These are phyloP conservation scores for Eucalyptus caleyi DNA, from an alignment of 345 rosid genomes.

Conservation along the genomic window DNA sequence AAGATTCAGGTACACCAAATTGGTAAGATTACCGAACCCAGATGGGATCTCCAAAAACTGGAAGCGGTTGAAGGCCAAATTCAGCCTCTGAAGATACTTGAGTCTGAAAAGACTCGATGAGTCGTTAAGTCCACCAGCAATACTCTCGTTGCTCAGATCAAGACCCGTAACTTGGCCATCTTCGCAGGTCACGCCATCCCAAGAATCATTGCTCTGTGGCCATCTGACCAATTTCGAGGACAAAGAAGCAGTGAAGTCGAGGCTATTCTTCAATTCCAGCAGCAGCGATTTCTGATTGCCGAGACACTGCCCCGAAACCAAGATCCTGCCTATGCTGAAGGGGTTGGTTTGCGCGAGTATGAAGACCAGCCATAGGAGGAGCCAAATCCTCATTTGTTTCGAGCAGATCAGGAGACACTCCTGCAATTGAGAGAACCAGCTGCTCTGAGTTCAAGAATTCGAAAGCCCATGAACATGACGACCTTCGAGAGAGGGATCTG, in stretches of 20 bases:
- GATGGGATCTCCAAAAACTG: slow-evolving; percentile 3
- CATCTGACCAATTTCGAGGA: slow-evolving; percentile 12
- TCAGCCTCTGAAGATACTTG: slow-evolving; percentile 12
- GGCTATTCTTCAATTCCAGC: slow-evolving; percentile 6
- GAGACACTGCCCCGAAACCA: slow-evolving; percentile 15
- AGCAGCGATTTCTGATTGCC: slow-evolving; percentile 9
- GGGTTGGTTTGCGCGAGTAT: neutral
- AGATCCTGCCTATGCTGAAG: neutral
- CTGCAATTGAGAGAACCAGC: fast-evolving
- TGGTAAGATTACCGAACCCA: slow-evolving; percentile 7
- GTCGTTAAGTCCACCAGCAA: slow-evolving; percentile 6
- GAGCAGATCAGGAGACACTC: neutral
- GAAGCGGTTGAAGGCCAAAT: slow-evolving; percentile 27
- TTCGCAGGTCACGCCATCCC: slow-evolving; percentile 28
- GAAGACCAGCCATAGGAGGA: neutral
- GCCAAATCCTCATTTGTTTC: slow-evolving; percentile 1
- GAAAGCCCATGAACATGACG: neutral
- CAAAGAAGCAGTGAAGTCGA: neutral
- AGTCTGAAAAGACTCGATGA: slow-evolving; percentile 20
- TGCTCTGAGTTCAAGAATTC: neutral
- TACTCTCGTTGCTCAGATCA: slow-evolving; percentile 15
- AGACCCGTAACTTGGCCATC: slow-evolving; percentile 5
- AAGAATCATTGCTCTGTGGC: slow-evolving; percentile 2
- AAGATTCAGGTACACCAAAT: slow-evolving; percentile 17
- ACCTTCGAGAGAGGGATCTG: neutral